Evolutionary conservation across 2,329 filamentous ascomycete genomes (phyloP), one percentile per base, ranked within the genome.

Genomic region (Phialemonium atrogriseum): DNA sequence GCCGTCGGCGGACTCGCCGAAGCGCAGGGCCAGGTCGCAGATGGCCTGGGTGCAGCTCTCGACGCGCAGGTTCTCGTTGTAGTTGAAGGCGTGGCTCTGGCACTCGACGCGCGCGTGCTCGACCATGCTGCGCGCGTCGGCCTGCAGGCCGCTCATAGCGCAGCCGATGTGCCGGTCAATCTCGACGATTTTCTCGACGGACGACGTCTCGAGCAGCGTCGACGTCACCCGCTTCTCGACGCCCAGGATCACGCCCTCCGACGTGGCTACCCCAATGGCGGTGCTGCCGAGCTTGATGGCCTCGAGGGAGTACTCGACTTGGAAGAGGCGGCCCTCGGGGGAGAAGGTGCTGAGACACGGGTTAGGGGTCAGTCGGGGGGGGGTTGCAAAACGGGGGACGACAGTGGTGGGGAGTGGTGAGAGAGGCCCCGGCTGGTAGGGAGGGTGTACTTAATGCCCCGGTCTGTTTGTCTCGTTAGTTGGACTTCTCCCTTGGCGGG

Each of bases 251-350:
- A 96, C 88, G 54, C 91, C 91, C 58, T 93, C 84, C 36, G 85
- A 84, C 29, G 91, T 98, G 51, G 91, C 87, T 46, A 98, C 88
- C 51, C 91, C 91, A 66, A 98, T 98, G 55, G 91, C 91, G 48
- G 91, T 98, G 52, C 85, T 94, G 48, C 91, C 91, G 47, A 96
- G 84, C 73, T 98, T 98, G 77, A 98, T 98, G 64, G 91, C 91
- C 72, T 98, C 91, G 61, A 98, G 83, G 38, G 91, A 96, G 78
- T 98, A 98, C 82, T 98, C 91, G 70, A 98, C 91, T 71, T 98
- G 91, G 77, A 98, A 98, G 62, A 98, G 84, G 65, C 91, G 91
- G 55, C 91, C 91, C 76, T 98, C 91, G 40, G 91, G 91, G 51
- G 91, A 98, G 77, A 98, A 98, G 75, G 91, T 98, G 76, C 84